Evolutionary conservation across 768 basidiomycete genomes (phyloP), one percentile per base, ranked within the genome.

Genomic region (Tremella mesenterica): DNA sequence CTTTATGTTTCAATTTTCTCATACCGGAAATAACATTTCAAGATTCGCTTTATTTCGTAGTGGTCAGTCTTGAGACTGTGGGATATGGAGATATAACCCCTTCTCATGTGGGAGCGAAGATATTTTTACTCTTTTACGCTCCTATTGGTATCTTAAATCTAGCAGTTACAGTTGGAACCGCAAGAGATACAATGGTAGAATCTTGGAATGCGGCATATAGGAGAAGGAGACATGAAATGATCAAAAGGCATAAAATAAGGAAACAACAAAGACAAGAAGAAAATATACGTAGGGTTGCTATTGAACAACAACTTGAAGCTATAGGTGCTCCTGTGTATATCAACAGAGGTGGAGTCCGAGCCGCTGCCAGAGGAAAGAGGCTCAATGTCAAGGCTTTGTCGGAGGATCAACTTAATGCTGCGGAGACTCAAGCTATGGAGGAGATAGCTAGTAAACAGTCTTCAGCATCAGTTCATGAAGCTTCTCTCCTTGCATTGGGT

Each of bases 121-220:
- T 64, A 28, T 59, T 57, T 21, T 29, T 60, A 23, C 56, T 68
- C 52, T 63, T 62, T 56, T 63, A 60, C 54, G 44, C 53, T 0
- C 36, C 54, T 13, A 38, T 61, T 20, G 56, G 59, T 33, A 61
- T 70, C 38, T 14, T 65, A 25, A 62, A 59, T 30, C 53, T 67
- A 26, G 83, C 79, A 5, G 74, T 87, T 12, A 79, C 81, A 12
- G 81, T 87, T 27, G 76, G 78, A 3, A 79, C 83, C 48, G 79
- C 80, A 25, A 80, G 84, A 14, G 86, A 85, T 63, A 83, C 81
- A 0, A 77, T 88, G 25, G 76, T 86, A 26, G 88, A 90, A 71
- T 79, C 80, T 84, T 43, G 81, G 86, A 46, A 48, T 18, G 21
- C 55, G 23, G 60, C 76, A 82, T n/a, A 77, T 78, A 0, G 84